Evolutionary conservation across 495 filamentous ascomycete genomes (phyloP), one percentile per base, ranked within the genome.

Genomic region (Penicillium macrosclerotiorum): DNA sequence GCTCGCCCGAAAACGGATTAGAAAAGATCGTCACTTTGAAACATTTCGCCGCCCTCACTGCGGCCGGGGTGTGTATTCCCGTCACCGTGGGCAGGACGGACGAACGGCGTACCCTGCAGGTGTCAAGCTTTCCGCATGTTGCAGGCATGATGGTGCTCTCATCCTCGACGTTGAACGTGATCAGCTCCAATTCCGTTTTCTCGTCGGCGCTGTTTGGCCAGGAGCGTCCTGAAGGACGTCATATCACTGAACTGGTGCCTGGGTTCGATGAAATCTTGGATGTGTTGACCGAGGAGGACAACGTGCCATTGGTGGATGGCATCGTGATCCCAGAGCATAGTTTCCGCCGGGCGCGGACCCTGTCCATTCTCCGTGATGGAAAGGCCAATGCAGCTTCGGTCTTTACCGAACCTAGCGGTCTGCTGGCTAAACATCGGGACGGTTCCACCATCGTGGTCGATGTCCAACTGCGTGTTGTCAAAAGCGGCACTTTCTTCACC

Each of bases 301-400:
- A 87, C 31, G 75, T 96, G 37, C 72, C 76, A 17, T 74, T 96
- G 14, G 77, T 85, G 12, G 94, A 98, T 62, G 94, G 93, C n/a
- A 90, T 97, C 42, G 90, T 98, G 22, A 84, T 98, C 40, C 94
- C 93, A 4, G 93, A 98, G 66, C 89, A 95, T 61, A 93, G 86
- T 47, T 97, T 97, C 64, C 82, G 94, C 27, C 85, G 91, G 40
- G 94, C 93, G 11, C 78, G 89, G 51, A 89, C 88, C 1, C 76
- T 94, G 36, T 77, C 95, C 12, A 84, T 88, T 4, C 70, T 96
- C 35, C 81, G 86, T 37, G 88, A 96, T 53, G 88, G 85, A 14
- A 87, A 83, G 30, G 79, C 83, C 23, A 68, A 73, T 37, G 87
- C 88, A 6, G 84, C 88, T 4, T 74, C 81, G 1, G 78, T 83